Percentiles rank a stretch among this genome's conserved stretches.
phyloP scores from a whole-genome alignment of 2,329 filamentous ascomycete species.

The Pseudogymnoascus sp. region DNA sequence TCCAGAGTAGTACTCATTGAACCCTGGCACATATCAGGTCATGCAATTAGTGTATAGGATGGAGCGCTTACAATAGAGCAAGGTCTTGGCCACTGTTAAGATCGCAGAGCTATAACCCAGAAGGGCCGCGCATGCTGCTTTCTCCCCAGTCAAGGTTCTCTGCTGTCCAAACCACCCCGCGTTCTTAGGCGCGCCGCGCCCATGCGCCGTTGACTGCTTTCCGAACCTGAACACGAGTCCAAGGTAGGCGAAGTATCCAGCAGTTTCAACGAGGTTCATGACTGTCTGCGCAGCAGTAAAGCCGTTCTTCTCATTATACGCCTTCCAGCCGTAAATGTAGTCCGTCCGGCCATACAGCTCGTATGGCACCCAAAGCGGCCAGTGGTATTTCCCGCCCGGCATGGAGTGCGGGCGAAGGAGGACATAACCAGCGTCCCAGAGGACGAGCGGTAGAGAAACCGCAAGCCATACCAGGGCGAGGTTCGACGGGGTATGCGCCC shows the following conservation, averaged over 20 bases:
- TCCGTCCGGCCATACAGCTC: constrained; percentile 58
- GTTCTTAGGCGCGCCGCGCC: constrained; percentile 26
- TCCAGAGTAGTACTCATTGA: constrained; percentile 52
- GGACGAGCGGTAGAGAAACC: constrained; percentile 56
- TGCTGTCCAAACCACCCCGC: constrained; percentile 39
- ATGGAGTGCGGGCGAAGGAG: constrained; percentile 59
- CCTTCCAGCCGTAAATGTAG: constrained; percentile 58
- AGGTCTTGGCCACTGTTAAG: constrained; percentile 61
- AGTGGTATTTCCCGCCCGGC: constrained; percentile 54
- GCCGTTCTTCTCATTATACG: constrained; percentile 50
- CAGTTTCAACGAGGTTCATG: constrained; percentile 53
- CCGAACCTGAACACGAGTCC: constrained; percentile 41
- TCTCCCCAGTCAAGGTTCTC: constrained; percentile 42
- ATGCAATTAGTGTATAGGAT: neutral
- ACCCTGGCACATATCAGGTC: constrained; percentile 32
- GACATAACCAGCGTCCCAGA: constrained; percentile 59
- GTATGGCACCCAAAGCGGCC: constrained; percentile 56
- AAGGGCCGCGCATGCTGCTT: constrained; percentile 47
- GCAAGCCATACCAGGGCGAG: constrained; percentile 52
- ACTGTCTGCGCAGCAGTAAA: constrained; percentile 56
- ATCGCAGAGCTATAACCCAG: constrained; percentile 50
- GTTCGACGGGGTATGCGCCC: constrained; percentile 53
- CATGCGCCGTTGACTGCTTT: constrained; percentile 24
- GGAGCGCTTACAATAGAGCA: constrained; percentile 51
- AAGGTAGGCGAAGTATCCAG: constrained; percentile 52